Evolutionary conservation across 306 rosid genomes (phyloP), one percentile per base, ranked within the genome.

Genomic region (Trichosanthes cucumerina): DNA sequence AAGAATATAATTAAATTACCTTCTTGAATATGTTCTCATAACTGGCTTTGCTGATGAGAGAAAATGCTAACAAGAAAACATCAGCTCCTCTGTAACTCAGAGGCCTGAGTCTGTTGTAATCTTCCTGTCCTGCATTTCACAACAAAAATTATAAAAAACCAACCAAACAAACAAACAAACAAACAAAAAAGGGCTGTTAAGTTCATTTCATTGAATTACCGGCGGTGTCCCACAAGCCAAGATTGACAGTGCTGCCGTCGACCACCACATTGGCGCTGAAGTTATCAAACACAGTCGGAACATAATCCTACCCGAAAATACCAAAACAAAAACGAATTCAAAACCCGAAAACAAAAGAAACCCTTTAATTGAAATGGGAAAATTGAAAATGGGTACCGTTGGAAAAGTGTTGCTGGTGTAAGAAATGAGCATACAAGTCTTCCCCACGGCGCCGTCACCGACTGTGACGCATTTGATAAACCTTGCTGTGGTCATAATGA

Each of bases 161-260:
- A 7, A 16, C 7, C 9, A 2, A 44, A 1, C 21, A 4, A 24
- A 44, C 26, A 24, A 38, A 3, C 34, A 59, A 63, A 59, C 18
- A 34, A 34, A 21, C 11, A 8, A 60, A 60, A 62, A 24, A n/a
- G n/a, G 1, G 4, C 21, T 39, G 3, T 62, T 62, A 0, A 60
- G 18, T 39, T 41, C 15, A 9, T 68, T 39, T 41, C 15, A 9
- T 68, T 10, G 47, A 65, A 57, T 71, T 81, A 90, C 96, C 96
- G 64, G 96, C 96, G 53, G 96, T 90, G 44, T 90, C 96, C 96
- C 92, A 90, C 54, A 90, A 83, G 78, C 96, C 96, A 82, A 90
- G 81, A 81, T 90, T 90, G 46, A 90, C 96, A 9, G 88, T 71
- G 77, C 77, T 71, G 58, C 77, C 77, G 9, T 71, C 77, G 23